Evolutionary conservation across 2,329 filamentous ascomycete species (phyloP), one percentile per base, ranked within the genome.

Genomic region (Penicillium sp.): DNA sequence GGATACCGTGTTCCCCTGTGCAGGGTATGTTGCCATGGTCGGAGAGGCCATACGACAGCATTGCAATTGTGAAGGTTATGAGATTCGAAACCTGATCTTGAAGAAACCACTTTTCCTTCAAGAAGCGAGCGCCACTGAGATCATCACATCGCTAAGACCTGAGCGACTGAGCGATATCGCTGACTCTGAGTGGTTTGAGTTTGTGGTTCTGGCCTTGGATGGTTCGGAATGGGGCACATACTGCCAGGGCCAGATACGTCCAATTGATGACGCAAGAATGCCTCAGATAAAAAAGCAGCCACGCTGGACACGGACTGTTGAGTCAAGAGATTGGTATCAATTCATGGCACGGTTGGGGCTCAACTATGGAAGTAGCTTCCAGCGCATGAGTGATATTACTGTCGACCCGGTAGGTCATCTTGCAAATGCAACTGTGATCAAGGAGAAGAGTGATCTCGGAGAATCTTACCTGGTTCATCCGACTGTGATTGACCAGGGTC

Each of bases 11-110:
- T 79, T 78, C 42, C 80, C 0, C 70, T 58, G 1, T 9, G 74
- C 78, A 0, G 78, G 71, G 0, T 80, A 77, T 52, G 50, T 81
- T 1, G 65, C 72, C 8, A 78, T 81, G 67, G 75, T 70, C 1
- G 71, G 74, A 1, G 78, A 80, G 56, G 78, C 78, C 2, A 49
- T 59, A 2, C 18, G 55, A n/a, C 61, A 64, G 38, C 38, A 24
- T 31, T 27, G 24, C 8, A 4, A 53, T 34, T 11, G 49, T 48
- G 4, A 13, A n/a, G 36, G 39, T 18, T 29, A 40, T 18, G 46
- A 34, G 8, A 46, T 69, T 6, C 47, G 55, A 2, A 53, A 62
- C 11, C 18, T 69, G 13, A 29, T 47, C 11, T 50, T 67, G 18
- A 45, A 36, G 11, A 46, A 51, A 4, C 59, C 67, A 2, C 31